Evolutionary conservation across 305 asterid species (phyloP).

Genomic region (Rubia peregrina): DNA sequence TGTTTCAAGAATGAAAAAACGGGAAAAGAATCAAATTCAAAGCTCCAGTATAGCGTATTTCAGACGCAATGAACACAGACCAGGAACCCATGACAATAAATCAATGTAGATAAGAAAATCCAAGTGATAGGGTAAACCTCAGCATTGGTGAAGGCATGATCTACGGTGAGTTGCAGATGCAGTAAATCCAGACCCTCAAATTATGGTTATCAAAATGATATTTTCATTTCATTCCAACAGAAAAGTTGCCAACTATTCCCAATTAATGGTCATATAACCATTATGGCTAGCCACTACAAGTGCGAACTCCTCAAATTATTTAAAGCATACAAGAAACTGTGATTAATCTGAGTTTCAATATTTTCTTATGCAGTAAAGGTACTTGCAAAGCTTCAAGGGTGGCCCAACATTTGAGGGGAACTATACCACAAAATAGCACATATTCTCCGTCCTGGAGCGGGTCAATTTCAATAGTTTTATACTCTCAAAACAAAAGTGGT

Average conservation of each 20-base stretch:
- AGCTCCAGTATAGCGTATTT: no score
- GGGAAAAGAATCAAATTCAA: no score
- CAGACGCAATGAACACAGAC: no score
- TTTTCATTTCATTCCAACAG: not conserved
- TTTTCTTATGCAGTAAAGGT: not conserved
- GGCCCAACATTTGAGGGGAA: not conserved
- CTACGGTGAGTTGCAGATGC: not conserved
- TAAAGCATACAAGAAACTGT: not conserved
- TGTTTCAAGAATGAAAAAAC: no score
- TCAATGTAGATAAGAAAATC: no score
- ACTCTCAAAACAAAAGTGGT: not conserved
- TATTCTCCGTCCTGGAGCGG: not conserved
- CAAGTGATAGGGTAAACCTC: no score
- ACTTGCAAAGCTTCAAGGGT: not conserved
- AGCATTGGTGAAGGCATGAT: no score
- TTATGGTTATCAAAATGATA: slow-evolving; percentile 1
- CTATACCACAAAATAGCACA: not conserved
- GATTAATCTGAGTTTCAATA: not conserved
- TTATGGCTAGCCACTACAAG: not conserved
- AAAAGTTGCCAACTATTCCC: not conserved
- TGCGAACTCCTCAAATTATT: not conserved
- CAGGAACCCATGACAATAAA: no score
- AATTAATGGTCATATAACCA: not conserved
- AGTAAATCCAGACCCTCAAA: not conserved
- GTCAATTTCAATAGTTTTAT: not conserved